A percentile compares a stretch with the other conserved stretches of the same genome.
Conservation (phyloP, 75 land plant genomes). For the Sequoiadendron giganteum region DNA sequence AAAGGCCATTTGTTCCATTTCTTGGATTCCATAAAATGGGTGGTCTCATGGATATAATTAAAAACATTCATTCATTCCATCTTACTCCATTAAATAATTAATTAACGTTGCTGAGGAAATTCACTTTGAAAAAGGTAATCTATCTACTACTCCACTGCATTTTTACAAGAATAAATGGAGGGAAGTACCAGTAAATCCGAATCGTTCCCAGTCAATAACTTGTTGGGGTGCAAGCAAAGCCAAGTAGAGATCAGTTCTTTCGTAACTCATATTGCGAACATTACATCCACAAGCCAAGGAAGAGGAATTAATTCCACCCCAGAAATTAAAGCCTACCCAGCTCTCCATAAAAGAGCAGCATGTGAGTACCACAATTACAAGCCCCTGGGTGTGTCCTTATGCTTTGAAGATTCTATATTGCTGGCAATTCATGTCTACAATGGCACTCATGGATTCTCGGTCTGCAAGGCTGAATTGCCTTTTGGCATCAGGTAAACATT, state of each 20-base stretch:
- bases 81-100: too few relatives aligned
- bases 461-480: constrained; percentile 13
- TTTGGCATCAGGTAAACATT: constrained; percentile 5
- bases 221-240: neutral
- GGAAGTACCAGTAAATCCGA: neutral
- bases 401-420: constrained; percentile 16
- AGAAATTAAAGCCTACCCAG: constrained; percentile 9
- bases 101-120: too few relatives aligned
- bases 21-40: too few relatives aligned
- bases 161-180: neutral
- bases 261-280: neutral
- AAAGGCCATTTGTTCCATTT: too few relatives aligned
- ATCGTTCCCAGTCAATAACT: neutral
- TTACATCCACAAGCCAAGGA: neutral
- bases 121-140: too few relatives aligned
- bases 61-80: too few relatives aligned
- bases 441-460: constrained; percentile 16
- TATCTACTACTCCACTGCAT: too few relatives aligned
- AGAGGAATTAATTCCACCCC: neutral
- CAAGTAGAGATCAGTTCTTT: neutral
- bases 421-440: constrained; percentile 17
- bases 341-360: neutral
- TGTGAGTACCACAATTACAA: constrained; percentile 17
- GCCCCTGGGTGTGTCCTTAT: constrained; percentile 11
- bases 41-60: too few relatives aligned